phyloP scores from a whole-genome alignment of 2,329 filamentous ascomycete species.

The Dichotomopilus funicola region DNA sequence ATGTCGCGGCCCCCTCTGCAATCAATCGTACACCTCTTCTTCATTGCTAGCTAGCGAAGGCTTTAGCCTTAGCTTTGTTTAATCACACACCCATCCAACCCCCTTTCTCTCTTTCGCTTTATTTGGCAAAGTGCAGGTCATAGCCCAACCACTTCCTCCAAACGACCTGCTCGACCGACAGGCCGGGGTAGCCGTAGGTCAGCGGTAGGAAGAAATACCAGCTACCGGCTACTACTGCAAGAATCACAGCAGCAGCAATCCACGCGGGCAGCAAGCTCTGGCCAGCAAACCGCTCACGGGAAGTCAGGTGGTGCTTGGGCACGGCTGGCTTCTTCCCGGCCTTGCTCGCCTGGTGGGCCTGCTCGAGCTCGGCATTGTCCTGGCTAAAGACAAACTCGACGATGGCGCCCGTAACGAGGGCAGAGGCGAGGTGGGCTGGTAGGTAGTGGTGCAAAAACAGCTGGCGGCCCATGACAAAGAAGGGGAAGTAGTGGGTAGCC shows the following conservation, averaged over 20 bases:
- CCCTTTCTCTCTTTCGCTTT: slow-evolving; percentile 28
- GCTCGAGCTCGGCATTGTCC: slow-evolving; percentile 61
- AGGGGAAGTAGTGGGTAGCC: slow-evolving; percentile 95
- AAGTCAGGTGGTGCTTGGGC: slow-evolving; percentile 60
- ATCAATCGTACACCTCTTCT: slow-evolving; percentile 8
- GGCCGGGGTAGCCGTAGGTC: slow-evolving; percentile 89
- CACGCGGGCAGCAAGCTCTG: slow-evolving; percentile 74
- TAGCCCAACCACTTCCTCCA: slow-evolving; percentile 94
- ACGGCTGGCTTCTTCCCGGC: slow-evolving; percentile 40
- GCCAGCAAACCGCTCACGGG: slow-evolving; percentile 70
- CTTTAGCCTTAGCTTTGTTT: background rate
- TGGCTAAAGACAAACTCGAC: slow-evolving; percentile 95
- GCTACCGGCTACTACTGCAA: slow-evolving; percentile 61
- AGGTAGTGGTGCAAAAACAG: slow-evolving; percentile 98
- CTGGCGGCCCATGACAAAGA: slow-evolving; percentile 96
- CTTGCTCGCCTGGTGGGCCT: slow-evolving; percentile 38
- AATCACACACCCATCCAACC: background rate
- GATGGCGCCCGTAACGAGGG: slow-evolving; percentile 81
- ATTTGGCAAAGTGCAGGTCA: slow-evolving; percentile 98
- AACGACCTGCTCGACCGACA: slow-evolving; percentile 70
- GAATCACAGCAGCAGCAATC: slow-evolving; percentile 67
- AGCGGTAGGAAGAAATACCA: slow-evolving; percentile 94
- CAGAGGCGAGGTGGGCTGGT: slow-evolving; percentile 85
- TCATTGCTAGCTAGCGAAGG: background rate
- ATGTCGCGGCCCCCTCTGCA: too few species aligned